Evolutionary conservation across 352 stramenopile species (phyloP).

Genomic region (Phytophthora gonapodyides): DNA sequence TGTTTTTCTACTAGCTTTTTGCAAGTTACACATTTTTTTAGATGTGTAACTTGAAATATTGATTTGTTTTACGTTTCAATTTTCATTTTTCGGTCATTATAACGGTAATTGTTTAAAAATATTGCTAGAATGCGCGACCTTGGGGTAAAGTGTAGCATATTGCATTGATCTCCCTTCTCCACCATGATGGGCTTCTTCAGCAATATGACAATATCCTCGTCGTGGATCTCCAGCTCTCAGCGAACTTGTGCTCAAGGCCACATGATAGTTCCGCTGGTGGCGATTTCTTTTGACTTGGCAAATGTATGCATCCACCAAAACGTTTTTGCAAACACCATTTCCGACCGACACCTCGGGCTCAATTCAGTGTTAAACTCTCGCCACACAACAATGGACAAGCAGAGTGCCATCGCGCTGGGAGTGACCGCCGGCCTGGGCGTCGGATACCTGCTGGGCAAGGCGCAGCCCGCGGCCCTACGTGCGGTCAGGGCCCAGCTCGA

Average conservation of each 20-base stretch:
- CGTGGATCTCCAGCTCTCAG: no score
- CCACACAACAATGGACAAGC: constrained; percentile 65
- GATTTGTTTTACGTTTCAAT: no score
- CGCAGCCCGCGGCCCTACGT: constrained; percentile 32
- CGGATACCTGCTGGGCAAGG: constrained; percentile 67
- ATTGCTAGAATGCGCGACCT: no score
- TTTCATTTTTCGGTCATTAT: no score
- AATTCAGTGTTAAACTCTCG: constrained; percentile 10
- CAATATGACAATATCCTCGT: no score
- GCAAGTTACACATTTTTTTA: no score
- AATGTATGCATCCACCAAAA: constrained; percentile 21
- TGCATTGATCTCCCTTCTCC: no score
- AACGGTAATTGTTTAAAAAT: no score
- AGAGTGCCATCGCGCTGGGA: constrained; percentile 60
- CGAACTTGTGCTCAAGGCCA: constrained; percentile 11
- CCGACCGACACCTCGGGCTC: constrained; percentile 2
- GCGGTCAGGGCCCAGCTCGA: constrained; percentile 5
- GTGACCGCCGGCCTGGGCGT: constrained; percentile 69
- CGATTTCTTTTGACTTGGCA: constrained; percentile 9
- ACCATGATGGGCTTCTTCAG: no score
- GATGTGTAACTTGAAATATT: no score
- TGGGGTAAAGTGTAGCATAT: no score
- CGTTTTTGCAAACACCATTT: constrained; percentile 38
- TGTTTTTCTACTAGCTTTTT: no score
- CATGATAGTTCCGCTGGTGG: constrained; percentile 20